Evolutionary conservation across 768 basidiomycete species (phyloP), one percentile per base, ranked within the genome.

Genomic region (Tulasnella sp.): DNA sequence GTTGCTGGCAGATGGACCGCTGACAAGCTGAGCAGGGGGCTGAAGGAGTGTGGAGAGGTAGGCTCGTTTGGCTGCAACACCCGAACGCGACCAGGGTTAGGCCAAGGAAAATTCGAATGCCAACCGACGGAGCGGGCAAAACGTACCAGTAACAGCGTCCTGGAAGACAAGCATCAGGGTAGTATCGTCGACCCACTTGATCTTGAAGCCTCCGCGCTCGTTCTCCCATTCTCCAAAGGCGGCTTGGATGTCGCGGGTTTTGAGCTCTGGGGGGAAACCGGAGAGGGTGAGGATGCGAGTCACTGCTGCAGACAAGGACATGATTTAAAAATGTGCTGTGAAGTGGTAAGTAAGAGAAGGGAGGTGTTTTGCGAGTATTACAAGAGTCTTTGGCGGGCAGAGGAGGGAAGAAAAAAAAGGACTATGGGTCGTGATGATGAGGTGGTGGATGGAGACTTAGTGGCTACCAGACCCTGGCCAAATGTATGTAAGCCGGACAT

Each of bases 101-200:
- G 71, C 55, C n/a, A 32, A 37, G n/a, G 32, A 35, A 75, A 26
- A 39, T 78, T 57, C 42, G 16, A 67, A 73, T 35, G 77, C 40
- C 32, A 74, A 78, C 26, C 42, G 73, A 79, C 26, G 44, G 71
- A 72, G 79, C 79, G 80, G 70, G 42, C 75, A 78, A 61, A 73
- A 88, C 96, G 87, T 83, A 98, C 98, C 97, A 67, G 92, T 88
- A 71, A 88, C 87, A 77, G 98, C 90, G 85, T 99, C 98, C 80
- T 90, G 89, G 83, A 99, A 99, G 77, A 99, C 98, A 81, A 98
- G 92, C 81, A 96, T 86, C 55, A 97, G 92, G 83, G 93, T 96
- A 48, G 94, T 95, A 85, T 99, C 98, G 84, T 99, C 96, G 82
- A 90, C 89, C 98, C 98, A 99, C 84, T 99, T 99, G 84, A 99